phyloP scores from a whole-genome alignment of 1,284 basidiomycete genomes.

The Leccinum fallax region DNA sequence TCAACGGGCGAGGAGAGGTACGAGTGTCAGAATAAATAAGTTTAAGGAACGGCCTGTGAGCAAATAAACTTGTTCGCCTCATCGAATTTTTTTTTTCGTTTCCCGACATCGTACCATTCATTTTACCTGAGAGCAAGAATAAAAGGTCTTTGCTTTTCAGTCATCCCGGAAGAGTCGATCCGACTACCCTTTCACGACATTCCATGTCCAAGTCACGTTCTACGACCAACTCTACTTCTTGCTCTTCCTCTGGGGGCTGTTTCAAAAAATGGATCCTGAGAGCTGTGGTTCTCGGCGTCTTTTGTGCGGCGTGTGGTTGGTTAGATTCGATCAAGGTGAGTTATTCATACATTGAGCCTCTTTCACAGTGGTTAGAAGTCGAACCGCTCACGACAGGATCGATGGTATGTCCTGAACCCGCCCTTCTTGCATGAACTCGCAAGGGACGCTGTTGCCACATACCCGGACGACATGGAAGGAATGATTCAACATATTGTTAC shows the following conservation, averaged over 20 bases:
- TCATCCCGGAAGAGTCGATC: neutral
- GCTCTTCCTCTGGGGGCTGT: neutral
- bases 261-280: constrained; percentile 51
- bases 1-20: no score
- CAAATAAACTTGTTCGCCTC: neutral
- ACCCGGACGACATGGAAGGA: constrained; percentile 61
- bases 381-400: constrained; percentile 39
- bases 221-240: neutral
- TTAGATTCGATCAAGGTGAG: constrained; percentile 63
- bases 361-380: neutral
- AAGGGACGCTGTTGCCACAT: constrained; percentile 65
- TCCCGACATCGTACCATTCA: neutral
- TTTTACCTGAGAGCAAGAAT: neutral
- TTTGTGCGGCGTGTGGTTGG: constrained; percentile 48
- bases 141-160: neutral
- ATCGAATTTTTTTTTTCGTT: neutral
- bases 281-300: constrained; percentile 39
- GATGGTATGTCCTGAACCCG: constrained; percentile 76
- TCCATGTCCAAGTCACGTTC: constrained; percentile 22
- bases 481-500: constrained; percentile 79
- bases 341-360: neutral
- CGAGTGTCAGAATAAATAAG: no score
- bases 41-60: neutral
- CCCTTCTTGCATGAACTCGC: constrained; percentile 66
- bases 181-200: neutral